Evolutionary conservation across 805 yeast genomes (phyloP), one percentile per base, ranked within the genome.

Genomic region (Lipomyces kockii): DNA sequence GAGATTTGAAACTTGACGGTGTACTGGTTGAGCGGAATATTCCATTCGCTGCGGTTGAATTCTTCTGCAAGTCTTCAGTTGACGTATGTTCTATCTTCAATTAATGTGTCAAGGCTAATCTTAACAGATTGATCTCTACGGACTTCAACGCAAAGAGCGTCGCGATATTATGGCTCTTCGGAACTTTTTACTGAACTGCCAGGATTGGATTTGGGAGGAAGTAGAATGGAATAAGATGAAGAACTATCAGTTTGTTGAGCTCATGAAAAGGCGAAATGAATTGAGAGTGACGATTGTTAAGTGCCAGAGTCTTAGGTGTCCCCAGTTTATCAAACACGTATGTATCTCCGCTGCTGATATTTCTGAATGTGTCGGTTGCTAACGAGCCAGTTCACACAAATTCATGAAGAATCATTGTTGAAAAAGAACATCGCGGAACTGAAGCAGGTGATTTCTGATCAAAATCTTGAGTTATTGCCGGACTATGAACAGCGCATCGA

Each of bases 401-500:
- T 86, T 27, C 81, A 84, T 55, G 79, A 82, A 58, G 85, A 83
- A 68, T 81, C 81, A 63, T 66, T 75, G 35, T 75, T 90, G 27
- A 81, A 83, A 64, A 74, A 77, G 14, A 82, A 87, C 66, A 87
- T 93, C 27, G 83, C 80, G 11, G 77, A 82, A 0, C 77, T 91
- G 73, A 86, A 86, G 72, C 82, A 84, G 58, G 80, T 89, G 59
- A 84, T 92, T 71, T 89, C 97, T 0, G 97, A 91, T 67, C 97
- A 93, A 73, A 95, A 93, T 74, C 80, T 95, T 74, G 97, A 91
- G 71, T 81, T 95, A 58, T 82, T 95, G 49, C 98, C 99, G 0
- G 97, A 95, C 76, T 95, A 95, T 76, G 96, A 92, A 75, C 97
- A 91, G 77, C 85, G 99, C 73, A 80, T 95, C 52, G 84, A 83